Base-by-base conservation (phyloP, 2,329 filamentous ascomycete genomes). In the Ceratocystis huliohia region DNA sequence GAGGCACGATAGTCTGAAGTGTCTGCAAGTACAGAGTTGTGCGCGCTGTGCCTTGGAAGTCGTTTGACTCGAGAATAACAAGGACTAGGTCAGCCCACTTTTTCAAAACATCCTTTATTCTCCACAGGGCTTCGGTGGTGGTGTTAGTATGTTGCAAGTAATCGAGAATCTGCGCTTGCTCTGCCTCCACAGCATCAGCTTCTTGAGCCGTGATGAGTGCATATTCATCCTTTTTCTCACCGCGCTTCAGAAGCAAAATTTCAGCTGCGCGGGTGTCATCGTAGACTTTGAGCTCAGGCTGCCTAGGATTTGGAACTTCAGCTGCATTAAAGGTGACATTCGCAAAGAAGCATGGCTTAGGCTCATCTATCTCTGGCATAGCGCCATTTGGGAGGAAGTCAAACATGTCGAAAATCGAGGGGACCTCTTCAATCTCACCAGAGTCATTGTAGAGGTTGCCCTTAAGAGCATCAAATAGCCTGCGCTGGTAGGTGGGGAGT, bases 331-430 rank as follows among this genome's bases (percentile, higher is more conserved):
- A 66, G 45, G 50, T 65, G 30, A 66, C 61, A 50, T 68, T 62
- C 20, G 78, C 77, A 68, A 92, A 87, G 68, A 83, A 83, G 50
- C 79, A 76, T 22, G 88, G 77, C 4, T 79, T 74, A 2, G 85
- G 84, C 1, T 82, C 74, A 1, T 81, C 73, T 3, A 78, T 74
- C 28, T 78, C 74, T 78, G 82, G 84, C n/a, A 78, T 72, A 17
- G 75, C 78, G 59, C 80, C 80, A 22, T 79, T 73, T 1, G 81
- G 75, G 68, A 94, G 82, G 72, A 97, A 97, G 75, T 99, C 94
- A 71, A 96, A 94, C 25, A 97, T 81, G 70, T 96, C 91, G 72
- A 97, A 96, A 5, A 97, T 82, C 2, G 88, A 91, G 0, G 87
- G 82, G 67, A 91, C 88, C 33, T 80, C 77, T 46, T 88, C 78